These are phyloP conservation scores for Pythium oligandrum DNA, from an alignment of 352 stramenopile genomes.

Conservation along the genomic window DNA sequence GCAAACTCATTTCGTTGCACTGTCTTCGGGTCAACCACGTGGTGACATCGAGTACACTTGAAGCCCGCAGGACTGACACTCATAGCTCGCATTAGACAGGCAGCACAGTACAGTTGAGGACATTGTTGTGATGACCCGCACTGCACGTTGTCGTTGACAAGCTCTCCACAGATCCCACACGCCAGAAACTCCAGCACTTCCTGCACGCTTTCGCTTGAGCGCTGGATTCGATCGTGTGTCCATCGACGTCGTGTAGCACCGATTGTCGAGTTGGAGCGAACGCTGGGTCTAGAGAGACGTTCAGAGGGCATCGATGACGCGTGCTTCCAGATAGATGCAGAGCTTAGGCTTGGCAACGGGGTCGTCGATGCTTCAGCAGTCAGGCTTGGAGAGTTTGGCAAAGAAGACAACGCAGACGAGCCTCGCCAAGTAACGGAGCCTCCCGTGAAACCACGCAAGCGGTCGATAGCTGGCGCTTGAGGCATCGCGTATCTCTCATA, in stretches of 20 bases:
- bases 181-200: conserved; percentile 50
- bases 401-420: too few relatives aligned
- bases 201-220: conserved; percentile 33
- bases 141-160: conserved; percentile 72
- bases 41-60: conserved; percentile 53
- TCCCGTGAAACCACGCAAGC: not conserved
- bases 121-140: conserved; percentile 34
- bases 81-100: conserved; percentile 37
- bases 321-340: conserved; percentile 16
- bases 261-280: too few relatives aligned
- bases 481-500: conserved; percentile 14
- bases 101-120: conserved; percentile 65
- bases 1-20: conserved; percentile 66
- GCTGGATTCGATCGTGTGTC: conserved; percentile 10
- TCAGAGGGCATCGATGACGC: conserved; percentile 1
- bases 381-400: too few relatives aligned
- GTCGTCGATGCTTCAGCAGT: too few relatives aligned
- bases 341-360: not conserved
- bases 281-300: too few relatives aligned
- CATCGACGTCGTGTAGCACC: not conserved
- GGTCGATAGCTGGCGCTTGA: not conserved
- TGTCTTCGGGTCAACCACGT: conserved; percentile 26
- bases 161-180: conserved; percentile 71
- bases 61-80: conserved; percentile 12
- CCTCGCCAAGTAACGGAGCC: too few relatives aligned